Base-by-base conservation (phyloP, 495 filamentous ascomycete species). In the Hypoxylon fragiforme region DNA sequence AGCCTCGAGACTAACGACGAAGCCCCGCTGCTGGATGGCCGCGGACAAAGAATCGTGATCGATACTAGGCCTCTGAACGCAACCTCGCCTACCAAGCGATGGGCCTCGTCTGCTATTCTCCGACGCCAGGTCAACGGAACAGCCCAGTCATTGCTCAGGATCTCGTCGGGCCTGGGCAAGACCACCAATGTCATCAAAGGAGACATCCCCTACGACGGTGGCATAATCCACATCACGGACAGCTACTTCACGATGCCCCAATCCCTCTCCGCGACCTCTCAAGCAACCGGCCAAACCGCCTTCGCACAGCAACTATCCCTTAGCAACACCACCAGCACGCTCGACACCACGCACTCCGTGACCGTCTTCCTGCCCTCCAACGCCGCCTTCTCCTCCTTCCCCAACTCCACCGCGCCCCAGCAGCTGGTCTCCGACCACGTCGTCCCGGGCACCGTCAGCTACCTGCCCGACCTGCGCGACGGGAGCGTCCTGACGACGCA, bases 171-270 rank as follows among this genome's bases (percentile, higher is more conserved):
- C 2, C 52, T 69, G 6, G 71, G 71, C 3, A 63, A 71, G 34
- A 56, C 30, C 15, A 60, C 68, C 9, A 65, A 54, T 42, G 50
- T 74, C 44, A 50, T 73, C 31, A 56, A 65, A 39, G 49, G 50
- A 1, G 59, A 71, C 40, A 70, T 71, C 40, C 36, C 50, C 3
- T 74, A 64, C 18, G 43, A 62, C 19, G 57, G 53, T 1, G 70
- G 71, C 2, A 11, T 74, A 6, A 62, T 74, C 38, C 70, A 72
- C 15, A 51, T 59, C 31, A 50, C 64, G 11, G 63, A 67, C 30
- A 68, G 63, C 3, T 67, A 53, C 43, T 78, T 80, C 65, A 71
- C 66, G 14, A 62, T 73, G 45, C 77, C 77, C 4, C 65, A 76
- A 16, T 69, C 73, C 51, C 73, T 76, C 14, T 53, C 70, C 13